Conservation (phyloP, 176 grass and related monocot species). For the Cenchrus americanus region DNA sequence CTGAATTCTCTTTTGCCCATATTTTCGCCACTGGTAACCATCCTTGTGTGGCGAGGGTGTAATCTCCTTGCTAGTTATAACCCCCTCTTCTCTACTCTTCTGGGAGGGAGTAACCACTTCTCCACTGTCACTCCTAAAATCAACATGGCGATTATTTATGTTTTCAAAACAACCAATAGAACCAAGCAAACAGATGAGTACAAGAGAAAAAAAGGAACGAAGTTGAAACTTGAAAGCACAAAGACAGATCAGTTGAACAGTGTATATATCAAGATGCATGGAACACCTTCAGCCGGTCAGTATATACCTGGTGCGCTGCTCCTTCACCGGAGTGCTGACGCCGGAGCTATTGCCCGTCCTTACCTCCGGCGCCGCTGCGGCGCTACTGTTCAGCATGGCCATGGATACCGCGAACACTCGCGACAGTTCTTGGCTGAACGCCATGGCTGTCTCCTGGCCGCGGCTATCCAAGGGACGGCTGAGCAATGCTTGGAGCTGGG, state of each 20-base stretch:
- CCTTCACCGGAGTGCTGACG: background rate
- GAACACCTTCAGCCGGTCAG: background rate
- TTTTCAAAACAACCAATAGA: background rate
- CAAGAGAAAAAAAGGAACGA: background rate
- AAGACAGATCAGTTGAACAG: background rate
- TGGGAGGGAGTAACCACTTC: background rate
- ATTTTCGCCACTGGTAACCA: slow-evolving; percentile 60
- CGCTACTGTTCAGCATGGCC: slow-evolving; percentile 10
- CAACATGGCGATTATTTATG: background rate
- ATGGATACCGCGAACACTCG: slow-evolving; percentile 50
- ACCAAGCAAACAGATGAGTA: background rate
- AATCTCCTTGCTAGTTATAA: slow-evolving; percentile 22
- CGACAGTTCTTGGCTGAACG: slow-evolving; percentile 32
- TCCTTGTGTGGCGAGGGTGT: slow-evolving; percentile 47
- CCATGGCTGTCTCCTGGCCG: slow-evolving; percentile 24
- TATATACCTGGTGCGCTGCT: slow-evolving; percentile 17
- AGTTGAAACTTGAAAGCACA: background rate
- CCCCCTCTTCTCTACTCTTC: slow-evolving; percentile 33
- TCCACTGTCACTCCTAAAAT: slow-evolving; percentile 1
- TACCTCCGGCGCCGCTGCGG: background rate
- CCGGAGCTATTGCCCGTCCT: background rate
- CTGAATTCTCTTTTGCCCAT: slow-evolving; percentile 62
- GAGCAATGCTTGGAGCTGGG: slow-evolving; percentile 35
- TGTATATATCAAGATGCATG: background rate
- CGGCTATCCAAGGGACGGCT: slow-evolving; percentile 26